Conservation (phyloP, 352 stramenopile genomes). For the Globisporangium nagaii region DNA sequence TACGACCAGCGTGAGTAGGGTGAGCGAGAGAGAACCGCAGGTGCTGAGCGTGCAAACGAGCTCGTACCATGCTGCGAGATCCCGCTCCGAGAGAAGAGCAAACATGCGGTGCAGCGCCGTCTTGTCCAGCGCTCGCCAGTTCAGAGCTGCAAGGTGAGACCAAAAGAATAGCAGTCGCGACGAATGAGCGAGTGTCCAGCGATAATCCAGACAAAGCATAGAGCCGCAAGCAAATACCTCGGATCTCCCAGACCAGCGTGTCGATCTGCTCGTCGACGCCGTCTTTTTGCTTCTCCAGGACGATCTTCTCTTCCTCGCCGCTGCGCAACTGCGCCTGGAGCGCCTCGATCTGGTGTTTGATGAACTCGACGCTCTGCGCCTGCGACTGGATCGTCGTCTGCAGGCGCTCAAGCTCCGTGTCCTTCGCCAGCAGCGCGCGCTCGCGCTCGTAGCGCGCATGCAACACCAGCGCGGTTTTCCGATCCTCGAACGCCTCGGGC, state of each 20-base stretch:
- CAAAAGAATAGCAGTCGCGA: too few relatives aligned
- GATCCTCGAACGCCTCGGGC: conserved; percentile 23
- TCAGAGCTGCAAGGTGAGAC: conserved; percentile 25
- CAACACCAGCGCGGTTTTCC: conserved; percentile 42
- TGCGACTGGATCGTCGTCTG: conserved; percentile 43
- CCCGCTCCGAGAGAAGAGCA: conserved; percentile 19
- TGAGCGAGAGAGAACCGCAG: not conserved
- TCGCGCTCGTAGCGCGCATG: conserved; percentile 42
- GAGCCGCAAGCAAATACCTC: conserved; percentile 23
- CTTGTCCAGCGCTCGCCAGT: conserved; percentile 41
- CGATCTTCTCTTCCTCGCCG: conserved; percentile 31
- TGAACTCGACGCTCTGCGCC: conserved; percentile 32
- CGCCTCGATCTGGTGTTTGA: conserved; percentile 59
- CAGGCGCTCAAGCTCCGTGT: conserved; percentile 32
- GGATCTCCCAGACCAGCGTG: conserved; percentile 60
- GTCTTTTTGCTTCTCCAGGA: conserved; percentile 28
- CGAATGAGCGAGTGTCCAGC: too few relatives aligned
- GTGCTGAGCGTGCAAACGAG: not conserved
- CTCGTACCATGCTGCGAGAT: conserved; percentile 34
- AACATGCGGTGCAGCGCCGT: conserved; percentile 22
- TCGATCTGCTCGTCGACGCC: conserved; percentile 44
- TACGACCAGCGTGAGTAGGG: too few relatives aligned
- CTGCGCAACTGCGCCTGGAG: conserved; percentile 31
- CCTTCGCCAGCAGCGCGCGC: conserved; percentile 23
- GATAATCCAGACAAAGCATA: too few relatives aligned